Percentiles rank a stretch among this genome's conserved stretches.
Evolutionary conservation across 306 rosid species (phyloP).

Genomic region (Malus sieversii): DNA sequence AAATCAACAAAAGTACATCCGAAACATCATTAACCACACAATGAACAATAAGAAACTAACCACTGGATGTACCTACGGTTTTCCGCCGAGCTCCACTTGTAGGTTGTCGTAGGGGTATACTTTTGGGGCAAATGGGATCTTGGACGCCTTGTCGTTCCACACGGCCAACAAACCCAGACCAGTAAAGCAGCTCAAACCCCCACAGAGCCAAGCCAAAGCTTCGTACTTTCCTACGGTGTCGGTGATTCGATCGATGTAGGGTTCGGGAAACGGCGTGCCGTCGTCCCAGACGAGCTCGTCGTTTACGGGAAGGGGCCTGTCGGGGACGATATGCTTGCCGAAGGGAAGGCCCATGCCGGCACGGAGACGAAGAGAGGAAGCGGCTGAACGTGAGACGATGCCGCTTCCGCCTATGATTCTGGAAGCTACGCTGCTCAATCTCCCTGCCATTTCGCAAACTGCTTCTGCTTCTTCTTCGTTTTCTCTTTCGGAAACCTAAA

Average conservation of each 20-base stretch:
- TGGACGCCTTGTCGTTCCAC: slow-evolving; percentile 92
- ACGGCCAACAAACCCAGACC: slow-evolving; percentile 66
- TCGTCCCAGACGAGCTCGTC: slow-evolving; percentile 95
- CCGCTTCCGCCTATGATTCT: slow-evolving; percentile 76
- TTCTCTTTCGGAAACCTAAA: background rate
- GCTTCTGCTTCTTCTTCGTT: background rate
- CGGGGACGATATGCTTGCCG: slow-evolving; percentile 79
- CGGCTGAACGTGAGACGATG: slow-evolving; percentile 59
- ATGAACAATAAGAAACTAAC: background rate
- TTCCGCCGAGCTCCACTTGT: slow-evolving; percentile 86
- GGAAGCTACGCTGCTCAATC: slow-evolving; percentile 58
- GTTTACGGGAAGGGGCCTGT: slow-evolving; percentile 63
- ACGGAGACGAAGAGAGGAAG: slow-evolving; percentile 72
- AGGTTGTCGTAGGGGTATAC: slow-evolving; percentile 89
- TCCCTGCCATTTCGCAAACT: slow-evolving; percentile 52
- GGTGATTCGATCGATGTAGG: slow-evolving; percentile 94
- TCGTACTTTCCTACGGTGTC: slow-evolving; percentile 95
- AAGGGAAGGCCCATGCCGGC: slow-evolving; percentile 90
- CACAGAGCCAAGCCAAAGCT: slow-evolving; percentile 96
- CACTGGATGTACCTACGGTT: slow-evolving; percentile 41
- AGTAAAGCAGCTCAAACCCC: slow-evolving; percentile 75
- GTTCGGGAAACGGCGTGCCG: slow-evolving; percentile 87
- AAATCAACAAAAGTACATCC: slow-evolving; percentile 27
- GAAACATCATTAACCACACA: slow-evolving; percentile 27
- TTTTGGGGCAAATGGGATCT: slow-evolving; percentile 76